Evolutionary conservation across 106 monocot genomes (phyloP), one percentile per base, ranked within the genome.

Genomic region (Triglochin maritima): DNA sequence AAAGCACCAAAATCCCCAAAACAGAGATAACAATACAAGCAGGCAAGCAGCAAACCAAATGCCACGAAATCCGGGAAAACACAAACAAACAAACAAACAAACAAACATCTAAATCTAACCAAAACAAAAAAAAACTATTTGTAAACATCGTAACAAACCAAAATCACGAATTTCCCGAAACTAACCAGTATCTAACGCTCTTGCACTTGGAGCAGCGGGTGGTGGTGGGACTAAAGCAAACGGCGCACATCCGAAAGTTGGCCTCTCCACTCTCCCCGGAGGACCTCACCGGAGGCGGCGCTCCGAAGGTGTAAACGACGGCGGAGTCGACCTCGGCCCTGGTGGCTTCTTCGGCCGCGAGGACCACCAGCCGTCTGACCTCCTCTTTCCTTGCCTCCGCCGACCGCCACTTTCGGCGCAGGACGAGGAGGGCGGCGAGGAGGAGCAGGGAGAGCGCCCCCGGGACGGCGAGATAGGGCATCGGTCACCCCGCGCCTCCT

Each of bases 111-210:
- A 63, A 3, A 46, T 45, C 63, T 3, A 8, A 9, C 55, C 16
- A 44, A 46, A 6, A 7, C 15, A n/a, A 13, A 44, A 15, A 62
- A 44, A 72, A 13, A 4, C 14, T 15, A 11, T 16, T 8, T 57
- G 43, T n/a, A 64, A 17, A 55, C 14, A 17, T 45, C n/a, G 5
- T 1, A 47, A 47, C 46, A 73, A 46, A 16, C 9, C 4, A 7
- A 64, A 47, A 29, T 29, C 29, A 29, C 29, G 29, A 29, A 29
- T 29, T 29, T 29, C 1, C 29, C 29, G 29, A 29, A 59, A 86
- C 84, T 73, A 9, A 88, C 88, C 88, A 88, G 79, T 88, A 88
- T 68, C 71, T 72, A 15, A 85, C 82, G 6, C 75, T 76, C 71
- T 88, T 88, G 79, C 88, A 88, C 46, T 72, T 69, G 4, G 81